Evolutionary conservation across 2,329 filamentous ascomycete species (phyloP), one percentile per base, ranked within the genome.

Genomic region (Xylaria sp.): DNA sequence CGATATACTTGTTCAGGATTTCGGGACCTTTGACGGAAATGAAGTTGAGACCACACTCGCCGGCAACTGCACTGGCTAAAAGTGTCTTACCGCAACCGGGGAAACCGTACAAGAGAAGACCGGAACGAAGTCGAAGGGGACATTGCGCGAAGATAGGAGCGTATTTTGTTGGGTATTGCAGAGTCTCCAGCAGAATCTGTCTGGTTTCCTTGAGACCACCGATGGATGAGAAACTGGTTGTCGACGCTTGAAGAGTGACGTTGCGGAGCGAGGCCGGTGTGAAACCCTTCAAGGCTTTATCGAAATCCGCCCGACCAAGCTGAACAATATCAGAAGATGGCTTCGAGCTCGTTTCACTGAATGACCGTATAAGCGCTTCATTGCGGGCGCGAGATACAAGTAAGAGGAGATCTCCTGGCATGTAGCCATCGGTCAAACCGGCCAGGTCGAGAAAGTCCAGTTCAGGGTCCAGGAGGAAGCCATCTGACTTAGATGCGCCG

Each of bases 1-100:
- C 94, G 60, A 99, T 99, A 74, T 99, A 99, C 76, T 99, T 99
- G 80, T 99, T 99, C 57, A 99, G 78, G 60, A 99, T 97, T 74
- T 99, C 95, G 0, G 94, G 94, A 0, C 94, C 94, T 76, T 99
- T 99, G 70, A 99, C 94, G 47, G 88, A 92, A 74, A 99, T 99
- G 75, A 99, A 99, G 75, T 99, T 99, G 62, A 99, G 85, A 0
- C 93, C 93, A 70, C 93, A 97, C 76, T 99, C 94, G 58, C 93
- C 93, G 10, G 95, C 94, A n/a, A 99, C 93, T 0, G 94, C 94
- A 59, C 91, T 96, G 18, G 95, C 94, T 8, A 99, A 84, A 7
- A 99, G 82, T 0, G 94, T 99, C 76, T 99, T 99, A 63, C 95
- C 95, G 70, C 94, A 97, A 2, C 94, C 94, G 0, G 94, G 94